Conservation (phyloP, 257 asterid species). For the Nicotiana sylvestris region DNA sequence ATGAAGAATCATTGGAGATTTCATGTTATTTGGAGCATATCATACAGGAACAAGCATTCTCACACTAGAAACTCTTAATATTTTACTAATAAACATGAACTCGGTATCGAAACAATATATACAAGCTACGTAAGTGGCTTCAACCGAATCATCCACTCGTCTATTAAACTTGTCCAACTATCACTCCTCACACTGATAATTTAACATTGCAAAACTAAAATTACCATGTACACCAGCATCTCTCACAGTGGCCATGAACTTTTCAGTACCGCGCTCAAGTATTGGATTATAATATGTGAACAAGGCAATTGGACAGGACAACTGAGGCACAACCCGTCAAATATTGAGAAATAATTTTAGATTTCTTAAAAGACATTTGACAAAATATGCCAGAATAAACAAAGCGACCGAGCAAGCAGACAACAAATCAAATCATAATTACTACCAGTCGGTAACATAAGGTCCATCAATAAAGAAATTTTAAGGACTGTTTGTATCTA, state of each 20-base stretch:
- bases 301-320: slow-evolving; percentile 78
- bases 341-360: not conserved
- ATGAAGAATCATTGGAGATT: not conserved
- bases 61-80: too few relatives aligned
- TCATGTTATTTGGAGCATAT: not conserved
- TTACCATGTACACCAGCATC: slow-evolving; percentile 81
- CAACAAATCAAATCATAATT: not conserved
- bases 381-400: not conserved
- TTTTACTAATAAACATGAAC: too few relatives aligned
- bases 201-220: not conserved
- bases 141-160: too few relatives aligned
- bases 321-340: slow-evolving; percentile 66
- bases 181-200: not conserved
- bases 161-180: too few relatives aligned
- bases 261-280: slow-evolving; percentile 74
- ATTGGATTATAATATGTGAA: slow-evolving; percentile 90
- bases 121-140: too few relatives aligned
- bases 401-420: not conserved
- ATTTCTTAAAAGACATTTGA: not conserved
- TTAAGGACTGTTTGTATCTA: not conserved
- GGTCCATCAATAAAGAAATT: not conserved
- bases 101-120: too few relatives aligned
- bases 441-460: not conserved
- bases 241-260: slow-evolving; percentile 70
- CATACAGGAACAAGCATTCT: not conserved